Percentiles rank a stretch among this genome's conserved stretches.
These are phyloP conservation scores for Suillus variegatus DNA, from an alignment of 768 basidiomycete species.

Conservation along the genomic window DNA sequence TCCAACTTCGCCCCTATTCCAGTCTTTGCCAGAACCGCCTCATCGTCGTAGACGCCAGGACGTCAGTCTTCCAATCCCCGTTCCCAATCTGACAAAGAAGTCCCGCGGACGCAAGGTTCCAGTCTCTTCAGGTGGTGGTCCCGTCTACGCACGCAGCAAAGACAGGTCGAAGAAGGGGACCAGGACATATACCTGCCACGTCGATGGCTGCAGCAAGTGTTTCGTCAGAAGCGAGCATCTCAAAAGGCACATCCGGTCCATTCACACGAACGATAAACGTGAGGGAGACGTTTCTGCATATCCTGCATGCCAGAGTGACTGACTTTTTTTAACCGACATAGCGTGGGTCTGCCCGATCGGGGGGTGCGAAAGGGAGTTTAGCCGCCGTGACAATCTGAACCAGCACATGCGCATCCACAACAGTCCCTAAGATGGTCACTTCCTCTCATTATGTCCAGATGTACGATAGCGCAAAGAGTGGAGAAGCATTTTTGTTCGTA, in stretches of 20 bases:
- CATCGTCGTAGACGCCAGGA: conserved; percentile 25
- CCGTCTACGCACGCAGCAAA: conserved; percentile 24
- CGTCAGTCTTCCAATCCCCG: conserved; percentile 41
- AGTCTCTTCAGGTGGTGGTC: conserved; percentile 28
- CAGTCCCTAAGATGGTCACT: neutral
- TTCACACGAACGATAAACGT: conserved; percentile 88
- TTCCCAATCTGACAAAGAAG: conserved; percentile 53
- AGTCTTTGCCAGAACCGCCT: conserved; percentile 10
- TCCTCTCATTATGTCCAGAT: neutral
- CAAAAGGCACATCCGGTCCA: conserved; percentile 76
- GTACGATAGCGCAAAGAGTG: neutral
- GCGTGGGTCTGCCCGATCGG: conserved; percentile 50
- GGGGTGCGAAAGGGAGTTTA: conserved; percentile 71
- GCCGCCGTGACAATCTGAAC: conserved; percentile 73
- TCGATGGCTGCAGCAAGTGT: conserved; percentile 74
- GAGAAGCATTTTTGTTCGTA: neutral
- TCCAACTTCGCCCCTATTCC: conserved; percentile 1
- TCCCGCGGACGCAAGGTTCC: conserved; percentile 51
- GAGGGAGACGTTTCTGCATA: conserved; percentile 31
- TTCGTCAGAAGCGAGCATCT: conserved; percentile 82
- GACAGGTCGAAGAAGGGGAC: conserved; percentile 35
- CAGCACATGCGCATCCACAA: conserved; percentile 72
- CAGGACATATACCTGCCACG: conserved; percentile 64
- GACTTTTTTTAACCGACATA: conserved; percentile 13
- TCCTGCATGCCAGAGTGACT: conserved; percentile 5